A percentile compares a stretch with the other conserved stretches of the same genome.
These are phyloP conservation scores for Yarrowia sp. DNA, from an alignment of 805 yeast species.

Conservation along the genomic window DNA sequence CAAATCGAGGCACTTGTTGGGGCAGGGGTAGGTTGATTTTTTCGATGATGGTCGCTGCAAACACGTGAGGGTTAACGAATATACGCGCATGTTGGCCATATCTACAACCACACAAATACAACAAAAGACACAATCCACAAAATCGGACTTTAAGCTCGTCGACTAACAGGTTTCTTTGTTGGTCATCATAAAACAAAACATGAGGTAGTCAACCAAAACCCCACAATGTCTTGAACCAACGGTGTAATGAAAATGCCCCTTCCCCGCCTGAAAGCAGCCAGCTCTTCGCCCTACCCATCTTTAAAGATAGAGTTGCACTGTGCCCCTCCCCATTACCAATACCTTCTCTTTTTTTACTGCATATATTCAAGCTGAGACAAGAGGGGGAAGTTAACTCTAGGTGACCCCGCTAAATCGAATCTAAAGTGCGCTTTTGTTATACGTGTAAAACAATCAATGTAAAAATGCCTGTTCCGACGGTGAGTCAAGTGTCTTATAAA, in stretches of 20 bases:
- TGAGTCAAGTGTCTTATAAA: slow-evolving; percentile 10
- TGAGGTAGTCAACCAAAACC: neutral
- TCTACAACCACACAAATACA: neutral
- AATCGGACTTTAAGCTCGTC: neutral
- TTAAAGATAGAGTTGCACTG: neutral
- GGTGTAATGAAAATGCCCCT: neutral
- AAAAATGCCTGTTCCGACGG: neutral
- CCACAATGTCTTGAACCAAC: slow-evolving; percentile 3
- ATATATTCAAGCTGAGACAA: neutral
- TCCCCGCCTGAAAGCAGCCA: slow-evolving; percentile 3
- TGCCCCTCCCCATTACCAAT: neutral
- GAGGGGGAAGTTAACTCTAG: slow-evolving; percentile 5
- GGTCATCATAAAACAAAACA: neutral
- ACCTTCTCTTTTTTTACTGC: neutral
- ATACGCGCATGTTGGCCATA: neutral
- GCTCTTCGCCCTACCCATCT: neutral
- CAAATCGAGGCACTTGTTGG: neutral
- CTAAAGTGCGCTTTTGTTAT: neutral
- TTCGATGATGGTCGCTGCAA: neutral
- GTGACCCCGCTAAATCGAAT: slow-evolving; percentile 5
- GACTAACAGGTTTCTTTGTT: neutral
- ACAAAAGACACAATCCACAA: neutral
- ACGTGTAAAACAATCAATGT: neutral
- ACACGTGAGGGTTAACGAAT: too few relatives aligned
- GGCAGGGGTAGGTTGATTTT: neutral